Evolutionary conservation across 2,329 filamentous ascomycete species (phyloP).

Genomic region (Canariomyces notabilis): DNA sequence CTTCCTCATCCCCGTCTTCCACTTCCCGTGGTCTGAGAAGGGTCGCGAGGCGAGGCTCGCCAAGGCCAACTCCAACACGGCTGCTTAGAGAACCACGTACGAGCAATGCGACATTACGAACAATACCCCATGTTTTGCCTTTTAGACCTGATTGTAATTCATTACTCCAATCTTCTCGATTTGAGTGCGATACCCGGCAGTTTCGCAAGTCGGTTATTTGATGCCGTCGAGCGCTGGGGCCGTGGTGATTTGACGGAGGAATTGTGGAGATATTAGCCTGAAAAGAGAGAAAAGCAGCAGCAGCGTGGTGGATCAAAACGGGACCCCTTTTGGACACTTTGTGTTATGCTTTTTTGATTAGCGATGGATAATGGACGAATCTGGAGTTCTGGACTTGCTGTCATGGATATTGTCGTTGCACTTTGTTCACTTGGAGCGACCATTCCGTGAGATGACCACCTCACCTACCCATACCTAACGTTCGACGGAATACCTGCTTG

Average conservation of each 20-base stretch:
- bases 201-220: not conserved
- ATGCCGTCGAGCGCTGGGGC: not conserved
- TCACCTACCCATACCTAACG: too few species aligned
- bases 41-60: conserved; percentile 47
- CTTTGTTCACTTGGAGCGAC: too few species aligned
- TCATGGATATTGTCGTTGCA: too few species aligned
- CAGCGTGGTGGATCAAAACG: too few species aligned
- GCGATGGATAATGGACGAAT: too few species aligned
- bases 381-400: too few species aligned
- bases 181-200: not conserved
- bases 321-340: too few species aligned
- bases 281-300: too few species aligned
- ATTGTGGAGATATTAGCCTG: not conserved
- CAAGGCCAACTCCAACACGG: conserved; percentile 16
- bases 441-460: too few species aligned
- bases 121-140: not conserved
- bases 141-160: not conserved
- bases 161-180: not conserved
- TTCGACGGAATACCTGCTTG: too few species aligned
- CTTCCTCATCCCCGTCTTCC: conserved; percentile 86
- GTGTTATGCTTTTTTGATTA: too few species aligned
- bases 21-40: conserved; percentile 91
- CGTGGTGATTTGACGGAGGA: not conserved
- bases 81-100: too few species aligned
- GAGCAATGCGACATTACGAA: conserved; percentile 2